Percentiles rank a stretch among this genome's conserved stretches.
phyloP scores from a whole-genome alignment of 495 filamentous ascomycete species.

The Emericellopsis terricola region DNA sequence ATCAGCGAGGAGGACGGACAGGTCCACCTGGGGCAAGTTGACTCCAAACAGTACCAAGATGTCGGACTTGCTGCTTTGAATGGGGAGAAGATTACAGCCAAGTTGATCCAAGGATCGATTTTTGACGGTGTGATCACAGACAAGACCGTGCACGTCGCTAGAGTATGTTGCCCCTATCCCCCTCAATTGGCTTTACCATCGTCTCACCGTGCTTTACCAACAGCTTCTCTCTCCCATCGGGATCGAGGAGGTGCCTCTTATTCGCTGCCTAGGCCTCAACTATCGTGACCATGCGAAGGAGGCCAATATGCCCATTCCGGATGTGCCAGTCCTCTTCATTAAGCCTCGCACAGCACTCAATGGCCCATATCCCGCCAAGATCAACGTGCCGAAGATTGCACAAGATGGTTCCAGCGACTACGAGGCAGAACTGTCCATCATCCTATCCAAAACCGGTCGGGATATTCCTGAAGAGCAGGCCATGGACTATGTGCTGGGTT shows the following conservation, averaged over 20 bases:
- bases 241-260: conserved; percentile 22
- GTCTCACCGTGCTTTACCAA: neutral
- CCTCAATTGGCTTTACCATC: neutral
- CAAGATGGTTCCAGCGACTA: conserved; percentile 30
- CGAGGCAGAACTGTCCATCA: conserved; percentile 24
- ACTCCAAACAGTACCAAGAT: conserved; percentile 6
- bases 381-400: conserved; percentile 23
- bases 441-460: conserved; percentile 20
- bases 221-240: conserved; percentile 17
- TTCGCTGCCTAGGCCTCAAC: conserved; percentile 29
- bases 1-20: conserved; percentile 24
- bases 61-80: conserved; percentile 17
- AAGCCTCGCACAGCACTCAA: conserved; percentile 24
- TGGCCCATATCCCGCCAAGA: conserved; percentile 23
- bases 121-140: conserved; percentile 20
- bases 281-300: conserved; percentile 24
- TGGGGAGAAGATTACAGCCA: conserved; percentile 14
- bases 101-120: conserved; percentile 17
- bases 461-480: conserved; percentile 23
- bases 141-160: conserved; percentile 14
- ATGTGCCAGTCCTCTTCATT: conserved; percentile 23
- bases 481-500: conserved; percentile 23
- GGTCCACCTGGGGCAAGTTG: conserved; percentile 21
- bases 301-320: conserved; percentile 19
- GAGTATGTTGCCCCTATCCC: conserved; percentile 2